Evolutionary conservation across 192 early-diverging fungal genomes (phyloP).

Genomic region (Allomyces arbusculus): DNA sequence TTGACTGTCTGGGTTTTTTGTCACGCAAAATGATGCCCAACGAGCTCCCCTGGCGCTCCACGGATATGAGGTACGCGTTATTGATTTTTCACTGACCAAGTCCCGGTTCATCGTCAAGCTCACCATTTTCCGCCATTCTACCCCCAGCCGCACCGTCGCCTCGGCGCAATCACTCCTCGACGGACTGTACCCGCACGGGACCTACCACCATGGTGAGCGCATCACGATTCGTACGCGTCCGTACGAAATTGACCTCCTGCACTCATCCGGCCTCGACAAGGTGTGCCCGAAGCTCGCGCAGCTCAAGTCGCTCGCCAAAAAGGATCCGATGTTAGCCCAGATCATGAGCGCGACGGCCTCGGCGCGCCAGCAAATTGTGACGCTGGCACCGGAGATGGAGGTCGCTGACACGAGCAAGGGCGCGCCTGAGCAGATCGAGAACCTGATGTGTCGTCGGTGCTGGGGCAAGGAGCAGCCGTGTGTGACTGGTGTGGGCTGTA

Average conservation of each 20-base stretch:
- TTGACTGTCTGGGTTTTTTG: not conserved
- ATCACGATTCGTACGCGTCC: too few relatives aligned
- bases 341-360: not conserved
- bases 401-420: not conserved
- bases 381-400: not conserved
- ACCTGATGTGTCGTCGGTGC: not conserved
- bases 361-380: not conserved
- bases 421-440: not conserved
- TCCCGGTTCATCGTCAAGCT: too few relatives aligned
- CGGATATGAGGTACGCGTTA: not conserved
- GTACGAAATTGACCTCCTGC: not conserved
- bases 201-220: too few relatives aligned
- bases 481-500: not conserved
- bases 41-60: not conserved
- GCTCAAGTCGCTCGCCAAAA: not conserved
- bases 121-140: too few relatives aligned
- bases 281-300: not conserved
- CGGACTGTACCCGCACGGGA: too few relatives aligned
- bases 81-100: too few relatives aligned
- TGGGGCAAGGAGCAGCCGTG: not conserved
- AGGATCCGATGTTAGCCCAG: not conserved
- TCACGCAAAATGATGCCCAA: not conserved
- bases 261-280: not conserved
- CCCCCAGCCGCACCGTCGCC: too few relatives aligned
- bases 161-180: too few relatives aligned